Conservation (phyloP, 140 eudicot genomes). For the Flaveria floridana region DNA sequence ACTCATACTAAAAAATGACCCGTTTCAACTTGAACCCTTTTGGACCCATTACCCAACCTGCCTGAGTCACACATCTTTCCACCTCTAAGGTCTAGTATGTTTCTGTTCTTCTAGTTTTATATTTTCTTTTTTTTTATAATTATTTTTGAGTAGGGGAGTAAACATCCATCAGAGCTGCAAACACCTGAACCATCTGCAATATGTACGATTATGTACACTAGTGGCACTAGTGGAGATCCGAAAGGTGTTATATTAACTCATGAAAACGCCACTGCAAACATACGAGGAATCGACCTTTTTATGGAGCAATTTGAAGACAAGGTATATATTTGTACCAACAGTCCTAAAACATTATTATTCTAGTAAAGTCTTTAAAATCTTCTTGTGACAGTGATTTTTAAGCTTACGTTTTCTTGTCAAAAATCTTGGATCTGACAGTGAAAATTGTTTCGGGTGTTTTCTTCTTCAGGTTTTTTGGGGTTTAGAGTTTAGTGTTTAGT, state of each 20-base stretch:
- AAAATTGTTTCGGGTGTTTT: not conserved
- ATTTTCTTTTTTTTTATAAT: not conserved
- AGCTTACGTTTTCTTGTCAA: not conserved
- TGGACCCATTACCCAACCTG: conserved; percentile 3
- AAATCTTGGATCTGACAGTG: not conserved
- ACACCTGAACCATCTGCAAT: conserved; percentile 65
- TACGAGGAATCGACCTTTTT: conserved; percentile 77
- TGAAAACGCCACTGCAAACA: conserved; percentile 51
- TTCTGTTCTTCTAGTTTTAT: not conserved
- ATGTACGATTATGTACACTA: conserved; percentile 94
- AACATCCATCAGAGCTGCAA: conserved; percentile 47
- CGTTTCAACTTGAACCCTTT: not conserved
- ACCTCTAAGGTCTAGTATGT: not conserved
- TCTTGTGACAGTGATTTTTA: not conserved
- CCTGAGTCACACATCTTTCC: not conserved
- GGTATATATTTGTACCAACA: conserved; percentile 32
- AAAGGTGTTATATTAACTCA: conserved; percentile 94
- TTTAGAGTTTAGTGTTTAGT: not conserved
- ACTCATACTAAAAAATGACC: not conserved
- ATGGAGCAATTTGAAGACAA: conserved; percentile 95
- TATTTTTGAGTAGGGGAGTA: conserved; percentile 53
- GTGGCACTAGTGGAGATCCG: conserved; percentile 98
- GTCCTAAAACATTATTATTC: not conserved
- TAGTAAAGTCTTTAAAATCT: not conserved
- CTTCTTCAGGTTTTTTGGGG: not conserved